Percentiles rank a stretch among this genome's conserved stretches.
Evolutionary conservation across 495 filamentous ascomycete genomes (phyloP).

Genomic region (Penicillium subrubescens): DNA sequence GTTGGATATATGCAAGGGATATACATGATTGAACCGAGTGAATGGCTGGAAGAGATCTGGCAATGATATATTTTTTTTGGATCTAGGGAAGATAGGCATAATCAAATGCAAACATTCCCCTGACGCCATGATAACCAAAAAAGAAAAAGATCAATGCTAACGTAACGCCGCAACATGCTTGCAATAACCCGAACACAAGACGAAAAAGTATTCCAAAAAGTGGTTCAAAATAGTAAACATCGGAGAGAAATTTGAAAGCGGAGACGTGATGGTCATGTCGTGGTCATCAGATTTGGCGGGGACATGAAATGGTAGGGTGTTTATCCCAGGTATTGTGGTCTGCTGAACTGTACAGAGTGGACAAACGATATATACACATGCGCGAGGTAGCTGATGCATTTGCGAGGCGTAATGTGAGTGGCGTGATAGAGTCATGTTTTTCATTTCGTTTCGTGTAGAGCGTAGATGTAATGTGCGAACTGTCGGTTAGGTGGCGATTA

Average conservation of each 20-base stretch:
- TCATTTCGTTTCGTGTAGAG: neutral
- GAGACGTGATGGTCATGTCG: slow-evolving; percentile 2
- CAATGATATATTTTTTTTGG: neutral
- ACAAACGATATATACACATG: neutral
- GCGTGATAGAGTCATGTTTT: neutral
- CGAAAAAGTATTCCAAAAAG: neutral
- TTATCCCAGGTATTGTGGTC: neutral
- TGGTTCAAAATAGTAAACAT: neutral
- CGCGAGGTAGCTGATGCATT: neutral
- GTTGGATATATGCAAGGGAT: neutral
- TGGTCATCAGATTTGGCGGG: slow-evolving; percentile 7
- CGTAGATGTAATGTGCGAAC: neutral
- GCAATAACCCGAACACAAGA: neutral
- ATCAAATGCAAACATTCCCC: neutral
- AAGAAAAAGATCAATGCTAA: neutral
- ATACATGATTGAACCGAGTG: neutral
- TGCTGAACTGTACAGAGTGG: slow-evolving; percentile 4
- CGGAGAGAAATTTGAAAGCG: neutral
- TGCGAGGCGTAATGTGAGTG: neutral
- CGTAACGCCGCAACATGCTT: slow-evolving; percentile 1
- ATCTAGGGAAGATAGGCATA: neutral
- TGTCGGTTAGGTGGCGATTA: slow-evolving; percentile 20
- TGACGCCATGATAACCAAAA: neutral
- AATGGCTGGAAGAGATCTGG: neutral
- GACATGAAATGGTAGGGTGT: neutral